These are phyloP conservation scores for Allomyces macrogynus DNA, from an alignment of 192 early-diverging fungal genomes.

Conservation along the genomic window DNA sequence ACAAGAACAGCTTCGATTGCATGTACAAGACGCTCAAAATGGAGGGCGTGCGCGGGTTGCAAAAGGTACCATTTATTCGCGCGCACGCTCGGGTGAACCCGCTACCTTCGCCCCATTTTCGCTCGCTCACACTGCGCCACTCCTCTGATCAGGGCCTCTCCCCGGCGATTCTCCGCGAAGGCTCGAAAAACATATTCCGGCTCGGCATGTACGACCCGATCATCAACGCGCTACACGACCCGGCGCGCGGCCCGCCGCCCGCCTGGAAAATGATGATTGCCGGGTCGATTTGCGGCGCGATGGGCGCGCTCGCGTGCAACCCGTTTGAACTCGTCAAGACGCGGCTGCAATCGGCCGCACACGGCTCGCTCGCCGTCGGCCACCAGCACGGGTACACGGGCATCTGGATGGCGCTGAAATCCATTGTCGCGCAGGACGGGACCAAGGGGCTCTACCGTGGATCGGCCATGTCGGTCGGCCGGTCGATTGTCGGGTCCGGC, in stretches of 20 bases:
- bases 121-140: no score
- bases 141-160: conserved; percentile 19
- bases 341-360: conserved; percentile 33
- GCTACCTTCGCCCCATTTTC: no score
- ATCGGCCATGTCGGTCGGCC: conserved; percentile 34
- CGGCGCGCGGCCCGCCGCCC: conserved; percentile 25
- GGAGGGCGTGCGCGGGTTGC: conserved; percentile 45
- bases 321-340: conserved; percentile 62
- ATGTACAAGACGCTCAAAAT: conserved; percentile 39
- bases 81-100: no score
- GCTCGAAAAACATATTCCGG: conserved; percentile 51
- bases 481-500: conserved; percentile 43
- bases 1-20: conserved; percentile 43
- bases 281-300: conserved; percentile 46
- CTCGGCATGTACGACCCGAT: conserved; percentile 52
- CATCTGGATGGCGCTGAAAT: conserved; percentile 27
- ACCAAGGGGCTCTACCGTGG: conserved; percentile 44
- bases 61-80: conserved; percentile 15
- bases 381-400: conserved; percentile 46
- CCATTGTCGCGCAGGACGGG: conserved; percentile 30
- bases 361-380: conserved; percentile 35
- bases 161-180: conserved; percentile 49
- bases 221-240: conserved; percentile 34
- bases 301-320: conserved; percentile 53
- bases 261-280: conserved; percentile 59